These are phyloP conservation scores for Malassezia cuniculi DNA, from an alignment of 1,284 basidiomycete genomes.

Conservation along the genomic window DNA sequence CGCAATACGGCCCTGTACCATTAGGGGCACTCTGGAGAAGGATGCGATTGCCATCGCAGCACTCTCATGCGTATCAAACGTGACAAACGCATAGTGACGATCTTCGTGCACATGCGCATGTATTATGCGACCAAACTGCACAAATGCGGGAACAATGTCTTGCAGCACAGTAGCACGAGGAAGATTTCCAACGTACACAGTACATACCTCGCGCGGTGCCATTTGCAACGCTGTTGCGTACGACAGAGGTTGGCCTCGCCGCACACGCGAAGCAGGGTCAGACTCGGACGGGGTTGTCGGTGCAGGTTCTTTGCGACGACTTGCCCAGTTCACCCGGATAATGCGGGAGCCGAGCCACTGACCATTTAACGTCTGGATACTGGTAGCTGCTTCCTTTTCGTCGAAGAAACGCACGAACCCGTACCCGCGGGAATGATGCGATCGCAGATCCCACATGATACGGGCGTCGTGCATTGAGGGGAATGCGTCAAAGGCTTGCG, in stretches of 20 bases:
- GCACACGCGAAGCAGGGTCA: neutral
- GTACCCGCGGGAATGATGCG: constrained; percentile 87
- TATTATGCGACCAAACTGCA: constrained; percentile 79
- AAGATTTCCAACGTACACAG: constrained; percentile 95
- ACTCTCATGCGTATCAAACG: neutral
- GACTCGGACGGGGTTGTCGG: constrained; percentile 13
- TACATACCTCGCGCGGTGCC: constrained; percentile 79
- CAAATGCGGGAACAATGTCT: constrained; percentile 89
- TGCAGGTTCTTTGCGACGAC: constrained; percentile 49
- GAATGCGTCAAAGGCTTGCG: constrained; percentile 86
- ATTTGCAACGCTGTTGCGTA: constrained; percentile 78
- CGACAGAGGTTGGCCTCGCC: constrained; percentile 53
- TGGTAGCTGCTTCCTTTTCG: constrained; percentile 92
- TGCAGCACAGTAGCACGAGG: constrained; percentile 88
- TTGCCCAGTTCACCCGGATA: constrained; percentile 99
- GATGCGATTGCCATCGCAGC: constrained; percentile 2
- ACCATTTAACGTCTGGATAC: constrained; percentile 96
- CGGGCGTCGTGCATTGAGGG: constrained; percentile 87
- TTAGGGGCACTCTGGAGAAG: neutral
- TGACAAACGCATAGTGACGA: constrained; percentile 9
- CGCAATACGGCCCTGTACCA: neutral
- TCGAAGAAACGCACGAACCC: constrained; percentile 87
- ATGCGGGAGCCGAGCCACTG: constrained; percentile 96
- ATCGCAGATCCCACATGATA: constrained; percentile 99
- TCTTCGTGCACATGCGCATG: constrained; percentile 2